Base-by-base conservation (phyloP, 1,284 basidiomycete genomes). In the Sanghuangporus weigelae region DNA sequence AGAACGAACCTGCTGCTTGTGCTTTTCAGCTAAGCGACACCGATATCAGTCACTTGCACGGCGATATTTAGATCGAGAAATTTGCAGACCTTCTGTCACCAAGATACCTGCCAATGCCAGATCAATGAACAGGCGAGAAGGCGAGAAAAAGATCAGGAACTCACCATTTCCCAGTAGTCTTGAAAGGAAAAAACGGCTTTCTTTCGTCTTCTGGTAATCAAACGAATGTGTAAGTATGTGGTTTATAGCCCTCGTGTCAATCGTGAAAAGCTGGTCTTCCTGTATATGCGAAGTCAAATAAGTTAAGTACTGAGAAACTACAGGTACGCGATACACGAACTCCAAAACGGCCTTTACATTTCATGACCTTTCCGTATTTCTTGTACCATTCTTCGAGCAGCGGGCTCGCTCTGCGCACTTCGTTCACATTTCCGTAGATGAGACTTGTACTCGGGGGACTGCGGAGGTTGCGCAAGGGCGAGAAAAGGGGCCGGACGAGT, bases 351-450 rank as follows among this genome's bases (percentile, higher is more conserved):
- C 74, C 74, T 59, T 77, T 76, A 62, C 79, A 84, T 62, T 71
- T 78, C 57, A 87, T 68, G 0, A 80, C 83, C 5, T 66, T 71
- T 0, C 88, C 87, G 66, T 86, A 86, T 64, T 83, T 67, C 48
- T 75, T 68, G 0, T 78, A 71, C 87, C 88, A 90, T 69, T 79
- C 69, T 59, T 85, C 77, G 23, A 80, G 67, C 0, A 74, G 74
- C 65, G 74, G 79, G 11, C 70, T 72, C 14, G 73, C 74, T 1
- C 76, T 70, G 57, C 71, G 71, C 2, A 86, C 76, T 5, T 82
- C 77, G 57, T 70, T 74, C 60, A 84, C 48, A 68, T 84, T 83
- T 0, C 87, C 87, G 66, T 74, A 85, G 21, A 89, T 66, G 65
- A 76, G 78, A 68, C 80, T 82, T 0, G 74, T 67, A 63, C 69